These are phyloP conservation scores for Penicillium macrosclerotiorum DNA, from an alignment of 495 filamentous ascomycete genomes.

Conservation along the genomic window DNA sequence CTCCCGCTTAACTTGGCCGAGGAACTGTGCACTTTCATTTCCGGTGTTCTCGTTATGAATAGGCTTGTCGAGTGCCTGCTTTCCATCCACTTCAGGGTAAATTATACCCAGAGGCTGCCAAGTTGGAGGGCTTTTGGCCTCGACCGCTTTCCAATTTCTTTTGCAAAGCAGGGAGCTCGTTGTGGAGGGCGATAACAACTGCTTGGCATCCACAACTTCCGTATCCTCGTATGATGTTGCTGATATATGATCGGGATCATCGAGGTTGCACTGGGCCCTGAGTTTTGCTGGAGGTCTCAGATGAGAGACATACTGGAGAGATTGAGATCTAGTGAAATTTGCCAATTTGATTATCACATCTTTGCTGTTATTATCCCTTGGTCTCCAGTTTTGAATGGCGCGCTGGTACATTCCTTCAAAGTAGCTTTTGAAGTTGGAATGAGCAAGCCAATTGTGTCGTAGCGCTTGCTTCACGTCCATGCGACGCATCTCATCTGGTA, in stretches of 20 bases:
- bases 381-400: slow-evolving; percentile 48
- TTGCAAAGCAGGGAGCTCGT: background rate
- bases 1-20: background rate
- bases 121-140: no score
- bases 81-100: no score
- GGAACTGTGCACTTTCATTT: background rate
- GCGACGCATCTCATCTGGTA: slow-evolving; percentile 47
- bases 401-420: slow-evolving; percentile 48
- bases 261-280: slow-evolving; percentile 3
- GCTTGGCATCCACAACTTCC: background rate
- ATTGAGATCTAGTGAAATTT: background rate
- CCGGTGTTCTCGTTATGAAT: no score
- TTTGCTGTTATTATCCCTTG: background rate
- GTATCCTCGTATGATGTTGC: slow-evolving; percentile 6
- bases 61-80: no score
- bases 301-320: no score
- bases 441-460: slow-evolving; percentile 59
- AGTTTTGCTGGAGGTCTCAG: no score
- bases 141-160: no score
- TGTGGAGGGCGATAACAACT: background rate
- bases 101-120: no score
- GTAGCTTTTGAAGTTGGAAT: slow-evolving; percentile 30
- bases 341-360: background rate
- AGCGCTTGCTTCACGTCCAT: slow-evolving; percentile 56
- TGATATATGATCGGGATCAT: slow-evolving; percentile 7